Evolutionary conservation across 345 rosid species (phyloP).

Genomic region (Luvunga scandens): DNA sequence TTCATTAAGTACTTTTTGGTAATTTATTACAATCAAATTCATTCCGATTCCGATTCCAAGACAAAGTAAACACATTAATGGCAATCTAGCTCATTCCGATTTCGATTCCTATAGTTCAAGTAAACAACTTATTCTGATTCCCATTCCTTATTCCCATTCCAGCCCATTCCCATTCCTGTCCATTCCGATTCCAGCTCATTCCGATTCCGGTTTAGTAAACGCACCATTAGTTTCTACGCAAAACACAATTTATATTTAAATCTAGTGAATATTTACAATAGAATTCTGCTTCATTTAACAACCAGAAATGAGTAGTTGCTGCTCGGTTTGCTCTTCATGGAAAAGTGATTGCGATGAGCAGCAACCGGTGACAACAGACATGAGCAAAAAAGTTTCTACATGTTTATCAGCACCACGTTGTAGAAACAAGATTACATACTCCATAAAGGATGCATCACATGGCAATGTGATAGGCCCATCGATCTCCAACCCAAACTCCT

Average conservation of each 20-base stretch:
- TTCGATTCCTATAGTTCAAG: no score
- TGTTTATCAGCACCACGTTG: neutral
- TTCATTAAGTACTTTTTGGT: no score
- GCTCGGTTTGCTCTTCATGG: neutral
- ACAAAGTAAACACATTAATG: no score
- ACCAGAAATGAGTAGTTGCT: neutral
- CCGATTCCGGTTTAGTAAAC: no score
- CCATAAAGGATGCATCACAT: slow-evolving; percentile 16
- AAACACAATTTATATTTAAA: neutral
- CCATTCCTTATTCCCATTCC: no score
- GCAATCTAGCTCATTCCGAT: no score
- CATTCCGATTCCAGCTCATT: no score
- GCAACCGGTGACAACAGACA: neutral
- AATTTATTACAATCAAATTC: no score
- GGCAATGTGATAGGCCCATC: slow-evolving; percentile 15
- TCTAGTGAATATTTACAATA: neutral
- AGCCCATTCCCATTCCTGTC: no score
- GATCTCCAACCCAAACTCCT: slow-evolving; percentile 12
- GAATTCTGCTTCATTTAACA: neutral
- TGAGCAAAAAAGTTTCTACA: slow-evolving; percentile 10
- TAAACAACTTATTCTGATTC: no score
- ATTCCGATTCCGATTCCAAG: no score
- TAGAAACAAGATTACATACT: neutral
- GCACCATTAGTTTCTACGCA: no score
- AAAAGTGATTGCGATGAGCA: neutral